Conservation (phyloP, 164 flowering plant species). For the Magnolia sinica region DNA sequence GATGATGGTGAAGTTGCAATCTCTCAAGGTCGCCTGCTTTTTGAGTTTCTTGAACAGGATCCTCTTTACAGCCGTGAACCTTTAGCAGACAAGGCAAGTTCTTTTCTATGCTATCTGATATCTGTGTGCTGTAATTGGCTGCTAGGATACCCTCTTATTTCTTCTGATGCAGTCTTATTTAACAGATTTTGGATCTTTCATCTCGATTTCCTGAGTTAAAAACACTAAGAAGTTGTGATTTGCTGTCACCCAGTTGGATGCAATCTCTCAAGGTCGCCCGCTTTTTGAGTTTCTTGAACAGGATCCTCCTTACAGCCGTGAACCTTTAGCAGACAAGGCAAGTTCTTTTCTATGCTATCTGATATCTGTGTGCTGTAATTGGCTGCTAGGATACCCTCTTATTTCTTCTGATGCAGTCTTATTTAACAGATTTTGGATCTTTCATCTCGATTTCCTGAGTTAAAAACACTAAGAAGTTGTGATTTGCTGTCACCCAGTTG, state of each 20-base stretch:
- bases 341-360: conserved; percentile 9
- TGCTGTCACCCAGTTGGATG: conserved; percentile 71
- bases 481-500: conserved; percentile 74
- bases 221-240: conserved; percentile 79
- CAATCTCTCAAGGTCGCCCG: too few relatives aligned
- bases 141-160: not conserved
- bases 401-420: conserved; percentile 2
- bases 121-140: not conserved
- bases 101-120: not conserved
- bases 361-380: not conserved
- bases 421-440: conserved; percentile 57
- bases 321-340: conserved; percentile 77
- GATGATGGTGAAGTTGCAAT: conserved; percentile 40
- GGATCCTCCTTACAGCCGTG: conserved; percentile 50
- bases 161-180: conserved; percentile 4
- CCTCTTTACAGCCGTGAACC: conserved; percentile 57
- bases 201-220: conserved; percentile 53
- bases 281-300: conserved; percentile 53
- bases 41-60: conserved; percentile 51
- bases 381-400: not conserved
- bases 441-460: conserved; percentile 51
- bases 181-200: conserved; percentile 66
- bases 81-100: conserved; percentile 68
- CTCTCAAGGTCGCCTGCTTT: conserved; percentile 32
- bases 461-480: conserved; percentile 75